Percentiles rank a stretch among this genome's conserved stretches.
Conservation (phyloP, 345 rosid genomes). For the Salix exigua region DNA sequence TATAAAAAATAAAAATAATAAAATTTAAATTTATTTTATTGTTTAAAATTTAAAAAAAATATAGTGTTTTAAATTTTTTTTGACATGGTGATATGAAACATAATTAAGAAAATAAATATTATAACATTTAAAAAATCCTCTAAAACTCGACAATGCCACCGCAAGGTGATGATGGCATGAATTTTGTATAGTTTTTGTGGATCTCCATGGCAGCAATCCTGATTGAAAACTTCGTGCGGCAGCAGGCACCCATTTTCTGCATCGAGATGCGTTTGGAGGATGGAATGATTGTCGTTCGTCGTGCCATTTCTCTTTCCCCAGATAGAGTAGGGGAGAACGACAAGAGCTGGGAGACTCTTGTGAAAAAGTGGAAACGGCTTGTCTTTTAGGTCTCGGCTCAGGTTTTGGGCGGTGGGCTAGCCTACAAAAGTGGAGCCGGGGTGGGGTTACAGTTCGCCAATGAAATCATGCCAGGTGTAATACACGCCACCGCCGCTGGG, state of each 20-base stretch:
- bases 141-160: neutral
- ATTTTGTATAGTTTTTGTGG: neutral
- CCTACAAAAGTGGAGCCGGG: constrained; percentile 6
- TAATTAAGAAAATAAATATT: too few species aligned
- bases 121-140: too few species aligned
- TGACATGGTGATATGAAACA: rapidly evolving
- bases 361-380: neutral
- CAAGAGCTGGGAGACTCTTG: neutral
- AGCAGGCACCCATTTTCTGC: constrained; percentile 12
- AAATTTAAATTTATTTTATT: too few species aligned
- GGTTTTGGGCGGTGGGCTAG: constrained; percentile 22
- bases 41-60: too few species aligned
- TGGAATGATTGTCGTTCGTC: neutral
- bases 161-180: neutral
- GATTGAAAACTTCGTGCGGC: constrained; percentile 36
- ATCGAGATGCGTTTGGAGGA: constrained; percentile 1
- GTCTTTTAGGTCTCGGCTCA: neutral
- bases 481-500: constrained; percentile 16
- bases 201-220: neutral
- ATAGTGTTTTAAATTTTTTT: too few species aligned
- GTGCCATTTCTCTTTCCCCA: neutral
- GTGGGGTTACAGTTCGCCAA: neutral
- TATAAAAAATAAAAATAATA: too few species aligned
- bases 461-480: neutral
- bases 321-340: neutral